Evolutionary conservation across 768 basidiomycete species (phyloP).

Genomic region (Mycena haematopus): DNA sequence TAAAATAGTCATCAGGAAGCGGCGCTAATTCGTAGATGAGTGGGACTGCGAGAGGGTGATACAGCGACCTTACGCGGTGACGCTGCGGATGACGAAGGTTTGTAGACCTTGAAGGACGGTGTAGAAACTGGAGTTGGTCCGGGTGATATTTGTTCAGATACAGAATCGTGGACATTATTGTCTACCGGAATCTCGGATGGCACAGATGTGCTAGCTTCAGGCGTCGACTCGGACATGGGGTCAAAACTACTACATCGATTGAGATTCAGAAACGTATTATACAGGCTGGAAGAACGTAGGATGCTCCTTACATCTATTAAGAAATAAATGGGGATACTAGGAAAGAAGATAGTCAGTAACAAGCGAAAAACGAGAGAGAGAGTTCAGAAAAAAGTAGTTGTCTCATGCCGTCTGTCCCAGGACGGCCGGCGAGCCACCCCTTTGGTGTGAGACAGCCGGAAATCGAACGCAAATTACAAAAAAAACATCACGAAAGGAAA

Average conservation of each 20-base stretch:
- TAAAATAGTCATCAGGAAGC: conserved; percentile 78
- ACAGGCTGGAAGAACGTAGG: conserved; percentile 13
- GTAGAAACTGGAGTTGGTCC: conserved; percentile 19
- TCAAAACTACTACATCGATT: conserved; percentile 22
- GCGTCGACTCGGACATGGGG: conserved; percentile 24
- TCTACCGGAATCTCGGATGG: conserved; percentile 17
- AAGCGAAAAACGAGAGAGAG: conserved; percentile 16
- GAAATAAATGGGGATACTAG: conserved; percentile 20
- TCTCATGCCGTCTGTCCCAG: conserved; percentile 78
- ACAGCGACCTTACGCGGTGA: conserved; percentile 41
- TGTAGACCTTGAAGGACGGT: conserved; percentile 55
- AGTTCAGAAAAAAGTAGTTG: conserved; percentile 60
- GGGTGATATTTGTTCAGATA: conserved; percentile 1
- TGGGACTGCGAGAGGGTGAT: neutral
- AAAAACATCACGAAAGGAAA: conserved; percentile 55
- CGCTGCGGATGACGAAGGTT: conserved; percentile 40
- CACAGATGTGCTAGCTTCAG: conserved; percentile 20
- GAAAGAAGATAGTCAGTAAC: conserved; percentile 29
- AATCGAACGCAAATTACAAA: conserved; percentile 93
- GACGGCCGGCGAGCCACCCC: conserved; percentile 77
- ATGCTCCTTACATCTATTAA: conserved; percentile 40
- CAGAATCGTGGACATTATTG: neutral
- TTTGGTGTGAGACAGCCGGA: conserved; percentile 65
- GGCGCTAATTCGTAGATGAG: conserved; percentile 41
- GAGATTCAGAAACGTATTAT: conserved; percentile 29